Evolutionary conservation across 805 yeast genomes (phyloP).

Genomic region (Lipomyces lipofer): DNA sequence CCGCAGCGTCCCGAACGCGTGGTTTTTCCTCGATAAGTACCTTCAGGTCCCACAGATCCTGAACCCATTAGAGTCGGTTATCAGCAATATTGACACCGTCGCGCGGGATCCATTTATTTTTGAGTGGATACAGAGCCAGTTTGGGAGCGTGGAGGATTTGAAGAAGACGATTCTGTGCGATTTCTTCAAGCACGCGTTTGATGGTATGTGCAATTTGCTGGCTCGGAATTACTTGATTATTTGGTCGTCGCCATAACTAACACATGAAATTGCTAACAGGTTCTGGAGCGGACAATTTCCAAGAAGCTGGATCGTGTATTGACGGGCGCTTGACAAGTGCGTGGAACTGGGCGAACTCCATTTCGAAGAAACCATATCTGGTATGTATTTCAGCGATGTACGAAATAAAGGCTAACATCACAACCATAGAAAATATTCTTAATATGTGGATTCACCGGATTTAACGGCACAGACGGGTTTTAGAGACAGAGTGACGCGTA

Average conservation of each 20-base stretch:
- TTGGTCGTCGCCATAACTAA: slow-evolving; percentile 50
- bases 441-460: slow-evolving; percentile 70
- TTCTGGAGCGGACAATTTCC: slow-evolving; percentile 80
- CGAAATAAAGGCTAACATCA: too few species aligned
- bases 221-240: neutral
- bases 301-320: slow-evolving; percentile 81
- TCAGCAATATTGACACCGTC: slow-evolving; percentile 56
- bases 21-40: slow-evolving; percentile 76
- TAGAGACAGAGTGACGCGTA: slow-evolving; percentile 9
- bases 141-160: slow-evolving; percentile 55
- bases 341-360: slow-evolving; percentile 78
- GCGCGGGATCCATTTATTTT: slow-evolving; percentile 51
- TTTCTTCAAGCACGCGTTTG: slow-evolving; percentile 56
- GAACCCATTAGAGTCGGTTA: slow-evolving; percentile 66
- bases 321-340: slow-evolving; percentile 81
- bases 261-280: too few species aligned
- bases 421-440: slow-evolving; percentile 52
- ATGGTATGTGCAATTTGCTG: slow-evolving; percentile 50
- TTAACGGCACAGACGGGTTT: slow-evolving; percentile 70
- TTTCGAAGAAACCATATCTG: slow-evolving; percentile 64
- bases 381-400: slow-evolving; percentile 28
- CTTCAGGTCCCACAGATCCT: slow-evolving; percentile 76
- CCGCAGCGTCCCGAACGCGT: slow-evolving; percentile 79
- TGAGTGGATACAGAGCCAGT: slow-evolving; percentile 58
- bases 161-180: slow-evolving; percentile 47